Conservation (phyloP, 306 rosid genomes). For the Quercus alba region DNA sequence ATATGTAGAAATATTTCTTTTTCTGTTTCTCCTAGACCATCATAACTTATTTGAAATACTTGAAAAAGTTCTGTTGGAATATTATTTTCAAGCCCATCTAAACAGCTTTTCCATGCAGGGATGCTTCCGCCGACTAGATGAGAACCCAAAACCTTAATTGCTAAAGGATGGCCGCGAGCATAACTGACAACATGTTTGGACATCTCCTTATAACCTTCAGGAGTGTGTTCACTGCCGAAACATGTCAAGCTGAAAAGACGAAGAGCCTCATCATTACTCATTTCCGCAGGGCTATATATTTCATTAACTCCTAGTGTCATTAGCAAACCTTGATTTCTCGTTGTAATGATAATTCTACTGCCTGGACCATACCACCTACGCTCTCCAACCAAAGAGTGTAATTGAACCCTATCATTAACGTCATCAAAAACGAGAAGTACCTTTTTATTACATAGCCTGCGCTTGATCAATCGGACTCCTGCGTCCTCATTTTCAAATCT, state of each 20-base stretch:
- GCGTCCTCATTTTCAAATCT: too few relatives aligned
- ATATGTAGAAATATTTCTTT: too few relatives aligned
- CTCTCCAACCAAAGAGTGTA: too few relatives aligned
- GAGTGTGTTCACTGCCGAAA: slow-evolving; percentile 25
- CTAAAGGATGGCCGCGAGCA: slow-evolving; percentile 35
- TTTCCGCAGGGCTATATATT: background rate
- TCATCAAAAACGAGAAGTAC: background rate
- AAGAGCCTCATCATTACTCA: slow-evolving; percentile 22
- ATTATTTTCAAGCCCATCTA: slow-evolving; percentile 12
- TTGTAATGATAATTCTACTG: background rate
- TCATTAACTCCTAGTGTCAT: slow-evolving; percentile 6
- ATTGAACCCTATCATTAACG: too few relatives aligned
- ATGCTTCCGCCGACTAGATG: slow-evolving; percentile 18
- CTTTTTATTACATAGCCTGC: background rate
- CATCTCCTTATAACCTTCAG: slow-evolving; percentile 20
- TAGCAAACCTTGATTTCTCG: slow-evolving; percentile 21
- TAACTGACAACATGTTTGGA: slow-evolving; percentile 24
- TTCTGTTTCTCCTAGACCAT: too few relatives aligned
- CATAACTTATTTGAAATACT: background rate
- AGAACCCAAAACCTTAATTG: slow-evolving; percentile 23
- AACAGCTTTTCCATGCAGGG: slow-evolving; percentile 27
- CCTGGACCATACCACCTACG: too few relatives aligned
- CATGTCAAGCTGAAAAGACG: slow-evolving; percentile 26
- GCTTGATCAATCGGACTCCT: background rate
- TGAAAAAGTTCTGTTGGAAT: slow-evolving; percentile 6